A percentile compares a stretch with the other conserved stretches of the same genome.
Evolutionary conservation across 441 rosid species (phyloP).

Genomic region (Populus hybrid): DNA sequence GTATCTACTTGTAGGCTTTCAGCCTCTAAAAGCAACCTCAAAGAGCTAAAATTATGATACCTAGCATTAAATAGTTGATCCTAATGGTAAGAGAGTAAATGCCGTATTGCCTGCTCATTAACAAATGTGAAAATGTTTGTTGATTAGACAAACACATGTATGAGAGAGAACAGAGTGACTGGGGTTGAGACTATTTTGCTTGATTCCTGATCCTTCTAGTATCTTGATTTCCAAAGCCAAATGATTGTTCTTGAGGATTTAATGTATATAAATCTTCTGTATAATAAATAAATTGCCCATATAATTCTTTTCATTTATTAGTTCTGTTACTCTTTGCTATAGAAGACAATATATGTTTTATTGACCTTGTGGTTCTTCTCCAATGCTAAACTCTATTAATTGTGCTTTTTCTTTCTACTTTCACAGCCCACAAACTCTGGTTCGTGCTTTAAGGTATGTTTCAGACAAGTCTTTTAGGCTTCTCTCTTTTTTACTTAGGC

Average conservation of each 20-base stretch:
- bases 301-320: not conserved
- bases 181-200: not conserved
- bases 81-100: not conserved
- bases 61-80: not conserved
- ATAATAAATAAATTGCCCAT: constrained; percentile 1
- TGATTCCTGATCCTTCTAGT: not conserved
- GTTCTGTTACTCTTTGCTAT: not conserved
- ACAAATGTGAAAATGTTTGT: not conserved
- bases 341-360: not conserved
- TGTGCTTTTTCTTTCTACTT: not conserved
- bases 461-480: constrained; percentile 8
- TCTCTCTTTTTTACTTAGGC: constrained; percentile 1
- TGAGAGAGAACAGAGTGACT: not conserved
- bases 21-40: not conserved
- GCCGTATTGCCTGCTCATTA: not conserved
- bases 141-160: not conserved
- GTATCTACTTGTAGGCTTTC: not conserved
- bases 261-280: constrained; percentile 6
- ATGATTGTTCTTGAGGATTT: not conserved
- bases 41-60: not conserved
- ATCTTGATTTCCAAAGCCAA: not conserved
- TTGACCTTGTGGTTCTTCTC: constrained; percentile 5
- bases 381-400: constrained; percentile 11
- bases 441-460: constrained; percentile 94
- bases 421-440: constrained; percentile 98